Base-by-base conservation (phyloP, 2,329 filamentous ascomycete species). In the Scopulariopsis brevicaulis region DNA sequence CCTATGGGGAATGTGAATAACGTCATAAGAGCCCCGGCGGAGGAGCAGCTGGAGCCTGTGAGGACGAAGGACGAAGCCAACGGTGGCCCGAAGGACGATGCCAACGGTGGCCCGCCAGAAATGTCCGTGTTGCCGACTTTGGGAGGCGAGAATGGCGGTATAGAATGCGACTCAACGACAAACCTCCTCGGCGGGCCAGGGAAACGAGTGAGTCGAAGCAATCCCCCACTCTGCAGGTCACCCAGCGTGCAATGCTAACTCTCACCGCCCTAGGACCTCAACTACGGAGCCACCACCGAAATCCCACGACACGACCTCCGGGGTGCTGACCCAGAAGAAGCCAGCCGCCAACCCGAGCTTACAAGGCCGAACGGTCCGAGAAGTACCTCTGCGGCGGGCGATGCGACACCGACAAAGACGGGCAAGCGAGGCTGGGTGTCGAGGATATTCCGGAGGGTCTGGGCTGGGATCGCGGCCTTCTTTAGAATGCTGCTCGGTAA, bases 1-100 rank as follows among this genome's bases (percentile, higher is more conserved):
- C 66, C 66, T 7, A 63, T 65, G 25, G 78, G 78, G 11, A 80
- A 79, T 59, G 65, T 69, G 58, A 81, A 81, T 66, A 79, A 79
- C 60, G 59, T 77, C 22, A 59, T 80, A 40, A 68, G 67, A 22
- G 66, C 20, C 7, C 28, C 55, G 3, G 20, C 15, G 46, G 20
- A 22, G 15, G 22, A 50, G 4, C 37, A 40, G 37, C 37, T 3
- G 18, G 12, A 40, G 12, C 6, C 7, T 14, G 7, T 14, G 7
- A 14, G 7, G 34, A 37, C 40, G 40, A n/a, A 46, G 40, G 18
- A 46, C 40, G 40, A 46, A 2, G 40, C 40, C 40, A 2, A n/a
- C 18, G 40, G 40, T 46, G 15, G 40, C 2, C 6, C 40, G 40
- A n/a, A 46, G 40, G 18, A 46, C 40, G 40, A 46, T 7, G 40